Percentiles rank a stretch among this genome's conserved stretches.
These are phyloP conservation scores for Thraustochytrium sp. DNA, from an alignment of 352 stramenopile genomes.

Conservation along the genomic window DNA sequence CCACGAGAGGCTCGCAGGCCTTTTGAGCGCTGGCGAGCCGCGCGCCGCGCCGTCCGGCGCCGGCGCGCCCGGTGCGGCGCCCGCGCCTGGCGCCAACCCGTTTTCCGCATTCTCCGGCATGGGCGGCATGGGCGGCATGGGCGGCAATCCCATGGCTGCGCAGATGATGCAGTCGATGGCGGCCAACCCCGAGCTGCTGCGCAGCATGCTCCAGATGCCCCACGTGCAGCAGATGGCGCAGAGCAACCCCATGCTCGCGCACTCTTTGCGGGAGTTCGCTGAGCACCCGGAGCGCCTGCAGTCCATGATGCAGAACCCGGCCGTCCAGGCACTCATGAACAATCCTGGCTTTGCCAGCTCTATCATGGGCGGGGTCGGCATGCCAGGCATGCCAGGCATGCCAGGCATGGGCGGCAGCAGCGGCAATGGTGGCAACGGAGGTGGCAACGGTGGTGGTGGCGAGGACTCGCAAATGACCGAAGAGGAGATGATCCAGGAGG, in stretches of 20 bases:
- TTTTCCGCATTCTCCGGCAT: not conserved
- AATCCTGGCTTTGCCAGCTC: slow-evolving; percentile 58
- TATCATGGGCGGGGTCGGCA: slow-evolving; percentile 55
- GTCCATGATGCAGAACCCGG: slow-evolving; percentile 54
- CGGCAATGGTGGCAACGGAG: not conserved
- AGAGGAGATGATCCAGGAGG: slow-evolving; percentile 69
- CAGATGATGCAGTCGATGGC: not conserved
- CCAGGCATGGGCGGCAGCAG: slow-evolving; percentile 38
- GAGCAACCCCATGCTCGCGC: slow-evolving; percentile 7
- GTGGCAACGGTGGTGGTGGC: not conserved
- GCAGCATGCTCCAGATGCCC: slow-evolving; percentile 2
- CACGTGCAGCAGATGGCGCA: slow-evolving; percentile 12
- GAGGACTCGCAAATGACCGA: slow-evolving; percentile 61
- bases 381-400: slow-evolving; percentile 55
- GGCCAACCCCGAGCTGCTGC: not conserved
- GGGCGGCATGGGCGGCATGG: not conserved
- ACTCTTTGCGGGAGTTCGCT: not conserved
- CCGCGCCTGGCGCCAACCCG: not conserved
- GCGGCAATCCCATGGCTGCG: not conserved
- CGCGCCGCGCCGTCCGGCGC: not conserved
- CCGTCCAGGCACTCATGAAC: slow-evolving; percentile 61
- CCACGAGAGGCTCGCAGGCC: slow-evolving; percentile 48
- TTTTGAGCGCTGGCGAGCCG: too few relatives aligned
- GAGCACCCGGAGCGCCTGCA: not conserved
- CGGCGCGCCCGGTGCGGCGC: not conserved